These are phyloP conservation scores for Elongisporangium senticosum DNA, from an alignment of 352 stramenopile genomes.

Conservation along the genomic window DNA sequence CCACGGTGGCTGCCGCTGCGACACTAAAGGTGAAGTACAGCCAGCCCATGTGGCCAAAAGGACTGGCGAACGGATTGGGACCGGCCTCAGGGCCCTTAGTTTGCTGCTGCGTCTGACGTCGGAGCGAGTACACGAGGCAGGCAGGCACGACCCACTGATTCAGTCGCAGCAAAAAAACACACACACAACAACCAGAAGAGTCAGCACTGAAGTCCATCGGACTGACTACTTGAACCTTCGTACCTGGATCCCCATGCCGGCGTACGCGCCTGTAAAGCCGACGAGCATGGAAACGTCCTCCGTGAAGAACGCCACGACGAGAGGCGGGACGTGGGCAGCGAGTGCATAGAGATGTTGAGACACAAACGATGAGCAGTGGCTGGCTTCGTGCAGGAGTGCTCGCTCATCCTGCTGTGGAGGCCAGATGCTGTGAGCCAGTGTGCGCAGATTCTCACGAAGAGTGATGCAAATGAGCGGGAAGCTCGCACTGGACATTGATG, in stretches of 20 bases:
- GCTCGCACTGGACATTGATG: constrained; percentile 39
- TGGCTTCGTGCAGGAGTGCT: constrained; percentile 11
- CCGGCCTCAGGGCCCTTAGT: constrained; percentile 12
- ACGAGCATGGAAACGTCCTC: constrained; percentile 88
- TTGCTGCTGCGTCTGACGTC: constrained; percentile 27
- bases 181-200: constrained; percentile 7
- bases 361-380: constrained; percentile 28
- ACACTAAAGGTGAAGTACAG: constrained; percentile 64
- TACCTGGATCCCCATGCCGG: constrained; percentile 81
- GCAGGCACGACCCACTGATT: constrained; percentile 79
- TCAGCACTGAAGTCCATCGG: constrained; percentile 12
- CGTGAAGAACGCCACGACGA: constrained; percentile 82
- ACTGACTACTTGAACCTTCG: constrained; percentile 22
- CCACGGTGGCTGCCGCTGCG: constrained; percentile 45
- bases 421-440: constrained; percentile 50
- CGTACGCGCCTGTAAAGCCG: constrained; percentile 81
- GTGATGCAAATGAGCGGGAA: constrained; percentile 87
- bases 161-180: constrained; percentile 1
- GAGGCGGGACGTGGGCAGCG: constrained; percentile 64
- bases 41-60: constrained; percentile 59
- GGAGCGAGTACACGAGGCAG: constrained; percentile 69
- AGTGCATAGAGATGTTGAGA: constrained; percentile 63
- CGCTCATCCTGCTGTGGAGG: constrained; percentile 10
- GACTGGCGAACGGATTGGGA: constrained; percentile 72
- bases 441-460: constrained; percentile 76